Evolutionary conservation across 2,329 filamentous ascomycete species (phyloP).

Genomic region (Alternaria longipes): DNA sequence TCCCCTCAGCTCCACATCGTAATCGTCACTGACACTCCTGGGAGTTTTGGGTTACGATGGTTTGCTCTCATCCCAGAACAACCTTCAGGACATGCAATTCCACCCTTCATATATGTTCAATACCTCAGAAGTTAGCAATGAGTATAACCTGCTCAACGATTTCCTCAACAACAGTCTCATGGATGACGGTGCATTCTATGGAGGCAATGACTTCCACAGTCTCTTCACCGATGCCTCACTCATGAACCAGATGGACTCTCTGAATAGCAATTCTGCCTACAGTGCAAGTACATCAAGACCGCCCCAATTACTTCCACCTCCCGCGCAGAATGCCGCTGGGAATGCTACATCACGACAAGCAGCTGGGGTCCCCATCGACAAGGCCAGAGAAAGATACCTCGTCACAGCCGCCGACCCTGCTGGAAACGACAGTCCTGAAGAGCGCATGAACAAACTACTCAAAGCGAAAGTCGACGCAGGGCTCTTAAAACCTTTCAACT

Average conservation of each 20-base stretch:
- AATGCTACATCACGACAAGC: constrained; percentile 69
- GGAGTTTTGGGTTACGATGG: constrained; percentile 84
- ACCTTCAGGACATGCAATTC: constrained; percentile 92
- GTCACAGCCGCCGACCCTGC: constrained; percentile 95
- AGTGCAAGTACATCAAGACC: constrained; percentile 58
- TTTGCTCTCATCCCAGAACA: constrained; percentile 79
- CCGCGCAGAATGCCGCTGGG: constrained; percentile 56
- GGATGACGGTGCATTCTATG: constrained; percentile 67
- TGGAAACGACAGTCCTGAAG: constrained; percentile 83
- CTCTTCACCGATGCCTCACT: constrained; percentile 69
- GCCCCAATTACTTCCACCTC: constrained; percentile 52
- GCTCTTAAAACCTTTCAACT: constrained; percentile 95
- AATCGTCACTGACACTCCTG: constrained; percentile 36
- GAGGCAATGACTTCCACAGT: constrained; percentile 57
- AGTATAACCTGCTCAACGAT: constrained; percentile 96
- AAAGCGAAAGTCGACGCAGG: constrained; percentile 97
- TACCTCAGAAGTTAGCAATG: constrained; percentile 91
- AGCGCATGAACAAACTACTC: constrained; percentile 93
- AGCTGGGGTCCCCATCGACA: constrained; percentile 71
- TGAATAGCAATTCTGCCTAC: constrained; percentile 45
- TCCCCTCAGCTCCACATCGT: constrained; percentile 29
- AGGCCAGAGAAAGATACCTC: constrained; percentile 86
- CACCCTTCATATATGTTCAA: constrained; percentile 96
- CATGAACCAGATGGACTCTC: constrained; percentile 54
- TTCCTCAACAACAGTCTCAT: constrained; percentile 92